Conservation (phyloP, 1,284 basidiomycete species). For the Ceratobasidium sp. region DNA sequence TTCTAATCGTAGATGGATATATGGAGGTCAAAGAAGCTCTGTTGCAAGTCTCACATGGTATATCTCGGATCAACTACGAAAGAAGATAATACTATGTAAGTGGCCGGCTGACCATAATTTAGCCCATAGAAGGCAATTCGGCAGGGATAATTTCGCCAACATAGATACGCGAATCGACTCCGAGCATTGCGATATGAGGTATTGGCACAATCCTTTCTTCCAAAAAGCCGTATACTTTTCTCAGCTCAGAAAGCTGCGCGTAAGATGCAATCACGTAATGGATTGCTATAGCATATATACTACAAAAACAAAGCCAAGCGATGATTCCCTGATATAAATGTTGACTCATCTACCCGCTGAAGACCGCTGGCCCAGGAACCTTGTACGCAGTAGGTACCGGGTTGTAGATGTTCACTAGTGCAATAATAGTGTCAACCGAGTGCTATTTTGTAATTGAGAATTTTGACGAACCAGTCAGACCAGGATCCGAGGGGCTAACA, state of each 20-base stretch:
- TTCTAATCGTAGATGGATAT: neutral
- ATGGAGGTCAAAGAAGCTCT: neutral
- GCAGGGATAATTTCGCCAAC: neutral
- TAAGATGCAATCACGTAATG: no score
- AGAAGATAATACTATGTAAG: neutral
- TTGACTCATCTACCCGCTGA: conserved; percentile 16
- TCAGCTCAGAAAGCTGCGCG: no score
- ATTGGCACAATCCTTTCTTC: no score
- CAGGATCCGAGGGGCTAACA: conserved; percentile 45
- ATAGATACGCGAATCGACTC: neutral
- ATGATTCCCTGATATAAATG: neutral
- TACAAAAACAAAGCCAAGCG: neutral
- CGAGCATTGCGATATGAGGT: neutral
- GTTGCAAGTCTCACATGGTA: neutral
- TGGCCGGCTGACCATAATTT: neutral
- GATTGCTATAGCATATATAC: no score
- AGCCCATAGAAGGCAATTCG: neutral
- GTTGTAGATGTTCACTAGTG: conserved; percentile 26
- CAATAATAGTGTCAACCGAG: neutral
- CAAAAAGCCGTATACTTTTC: no score
- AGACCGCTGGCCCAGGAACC: conserved; percentile 35
- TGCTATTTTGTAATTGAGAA: no score
- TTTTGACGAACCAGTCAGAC: conserved; percentile 33
- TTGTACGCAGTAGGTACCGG: conserved; percentile 32
- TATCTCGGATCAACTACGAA: conserved; percentile 8